These are phyloP conservation scores for Ustilago lituana DNA, from an alignment of 1,284 basidiomycete species.

Conservation along the genomic window DNA sequence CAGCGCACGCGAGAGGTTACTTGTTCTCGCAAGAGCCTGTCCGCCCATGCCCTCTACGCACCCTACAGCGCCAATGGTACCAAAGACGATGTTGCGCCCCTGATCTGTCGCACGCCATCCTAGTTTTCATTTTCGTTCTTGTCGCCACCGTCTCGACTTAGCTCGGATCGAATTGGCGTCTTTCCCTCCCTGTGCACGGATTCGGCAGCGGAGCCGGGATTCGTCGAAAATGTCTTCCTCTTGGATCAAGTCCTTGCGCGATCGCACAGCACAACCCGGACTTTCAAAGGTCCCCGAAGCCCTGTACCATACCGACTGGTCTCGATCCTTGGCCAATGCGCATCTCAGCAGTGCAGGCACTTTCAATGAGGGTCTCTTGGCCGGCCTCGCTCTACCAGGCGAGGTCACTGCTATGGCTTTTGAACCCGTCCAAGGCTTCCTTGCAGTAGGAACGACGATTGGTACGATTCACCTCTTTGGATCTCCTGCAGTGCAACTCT, in stretches of 20 bases:
- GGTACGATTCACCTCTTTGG: constrained; percentile 77
- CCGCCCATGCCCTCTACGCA: too few relatives aligned
- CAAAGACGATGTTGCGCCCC: too few relatives aligned
- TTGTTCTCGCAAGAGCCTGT: too few relatives aligned
- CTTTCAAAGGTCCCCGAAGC: constrained; percentile 29
- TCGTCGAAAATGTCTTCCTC: constrained; percentile 25
- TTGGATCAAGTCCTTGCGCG: constrained; percentile 42
- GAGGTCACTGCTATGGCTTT: constrained; percentile 65
- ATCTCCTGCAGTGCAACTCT: constrained; percentile 73
- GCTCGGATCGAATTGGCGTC: too few relatives aligned
- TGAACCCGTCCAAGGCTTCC: constrained; percentile 70
- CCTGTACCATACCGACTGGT: constrained; percentile 42
- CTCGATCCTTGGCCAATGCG: constrained; percentile 40
- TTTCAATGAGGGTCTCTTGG: constrained; percentile 61
- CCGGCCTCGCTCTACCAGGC: constrained; percentile 61
- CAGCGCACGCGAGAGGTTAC: too few relatives aligned
- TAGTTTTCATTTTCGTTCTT: too few relatives aligned
- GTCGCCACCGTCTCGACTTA: too few relatives aligned
- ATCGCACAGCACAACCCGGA: constrained; percentile 29
- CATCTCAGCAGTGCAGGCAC: constrained; percentile 43
- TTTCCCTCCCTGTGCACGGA: background rate
- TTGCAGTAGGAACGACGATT: constrained; percentile 75
- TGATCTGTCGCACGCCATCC: too few relatives aligned
- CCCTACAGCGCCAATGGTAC: too few relatives aligned
- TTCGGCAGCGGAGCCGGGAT: background rate